Evolutionary conservation across 768 basidiomycete species (phyloP), one percentile per base, ranked within the genome.

Genomic region (Pleurotus pulmonarius): DNA sequence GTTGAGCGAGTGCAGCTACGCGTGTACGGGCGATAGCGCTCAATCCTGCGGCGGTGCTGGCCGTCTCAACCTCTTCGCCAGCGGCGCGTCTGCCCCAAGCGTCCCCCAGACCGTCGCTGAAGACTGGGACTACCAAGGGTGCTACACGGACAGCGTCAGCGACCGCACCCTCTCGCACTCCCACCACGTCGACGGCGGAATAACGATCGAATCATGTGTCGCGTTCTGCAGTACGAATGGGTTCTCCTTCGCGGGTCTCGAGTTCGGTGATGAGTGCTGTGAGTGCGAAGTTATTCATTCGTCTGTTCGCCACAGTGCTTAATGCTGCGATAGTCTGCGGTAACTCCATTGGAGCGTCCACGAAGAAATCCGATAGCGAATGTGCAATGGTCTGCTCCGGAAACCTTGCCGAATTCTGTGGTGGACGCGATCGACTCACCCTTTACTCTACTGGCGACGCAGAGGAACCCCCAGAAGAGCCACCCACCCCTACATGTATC

Each of bases 161-260:
- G 13, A 13, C 48, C 48, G 48, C 11, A n/a, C 48, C 7, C 22
- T 49, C 13, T 37, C 48, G 2, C 2, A 7, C 24, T 24, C 34
- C 15, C 18, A 34, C 1, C 12, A 9, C 25, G 12, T 26, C 20
- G 18, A 18, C 2, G 53, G 53, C 20, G n/a, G 41, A 12, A 25
- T 72, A 59, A 75, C 72, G 22, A 68, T 74, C 18, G 72, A 78
- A 54, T 67, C 63, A 41, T 80, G 78, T 65, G 68, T 75, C 8
- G 59, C 62, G 38, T 72, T 70, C 0, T 80, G 78, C 61, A 71
- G 70, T 58, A 62, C 64, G 18, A 61, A 61, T 29, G 75, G 74
- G 16, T 80, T 70, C 59, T 66, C 69, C 3, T 59, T 75, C 9
- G 73, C 76, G 3, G 79, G 79, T 5, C 40, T 73, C 38, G 77